Base-by-base conservation (phyloP, 441 rosid species). In the Adansonia madagascariensis region DNA sequence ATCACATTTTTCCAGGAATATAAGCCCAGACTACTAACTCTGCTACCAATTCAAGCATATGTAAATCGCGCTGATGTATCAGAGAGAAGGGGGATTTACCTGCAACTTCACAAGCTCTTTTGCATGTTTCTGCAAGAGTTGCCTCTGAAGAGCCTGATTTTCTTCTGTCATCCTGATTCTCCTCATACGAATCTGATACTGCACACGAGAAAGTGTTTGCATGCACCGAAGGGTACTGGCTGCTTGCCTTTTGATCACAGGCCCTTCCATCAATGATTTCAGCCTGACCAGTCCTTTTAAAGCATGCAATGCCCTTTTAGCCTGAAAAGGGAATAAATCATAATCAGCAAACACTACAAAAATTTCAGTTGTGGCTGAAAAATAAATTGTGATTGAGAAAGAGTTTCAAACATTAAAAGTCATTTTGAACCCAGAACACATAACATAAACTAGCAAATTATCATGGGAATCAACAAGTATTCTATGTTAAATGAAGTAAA, bases 101-200 rank as follows among this genome's bases (percentile, higher is more conserved):
- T 82, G 88, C 53, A 86, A 75, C 81, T 83, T 89, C 77, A 88
- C 90, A 60, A 89, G 82, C 85, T 94, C 95, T 79, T 87, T 89
- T 3, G 91, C 98, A 78, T 93, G 98, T 80, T 95, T 94, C 71
- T 96, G 97, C 74, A 90, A 78, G 47, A 94, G 90, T 79, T 91
- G 99, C 62, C 85, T 89, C 82, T 91, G 99, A 24, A 94, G 90
- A 75, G 92, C 91, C 71, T 90, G 97, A 79, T 91, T 96, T 89
- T 96, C 99, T 85, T 96, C 97, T 9, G 86, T 81, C 97, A 94
- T 90, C 77, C 91, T 85, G 74, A 88, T 76, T 77, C 99, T 96
- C 82, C 95, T 85, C 8, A 84, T 79, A 22, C 82, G 89, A 83
- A 96, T 90, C 77, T 92, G 95, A 76, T 95, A 86, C 79, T 92